Conservation (phyloP, 1,284 basidiomycete species). For the Stereum hirsutum region DNA sequence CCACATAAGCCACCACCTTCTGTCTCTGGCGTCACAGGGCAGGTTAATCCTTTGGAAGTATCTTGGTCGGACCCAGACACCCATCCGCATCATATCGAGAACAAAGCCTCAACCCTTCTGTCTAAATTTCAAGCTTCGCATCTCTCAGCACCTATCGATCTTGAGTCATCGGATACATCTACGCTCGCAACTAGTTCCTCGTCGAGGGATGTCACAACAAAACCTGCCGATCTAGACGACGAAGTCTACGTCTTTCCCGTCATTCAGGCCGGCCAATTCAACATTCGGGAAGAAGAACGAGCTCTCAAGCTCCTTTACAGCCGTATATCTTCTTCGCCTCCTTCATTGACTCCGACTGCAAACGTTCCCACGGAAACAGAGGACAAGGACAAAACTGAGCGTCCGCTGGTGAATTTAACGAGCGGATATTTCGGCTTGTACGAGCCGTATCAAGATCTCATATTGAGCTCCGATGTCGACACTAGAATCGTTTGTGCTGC, state of each 20-base stretch:
- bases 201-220: no score
- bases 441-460: conserved; percentile 68
- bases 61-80: conserved; percentile 47
- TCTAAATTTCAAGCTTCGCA: conserved; percentile 39
- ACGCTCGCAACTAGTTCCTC: no score
- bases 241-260: conserved; percentile 69
- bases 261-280: conserved; percentile 81
- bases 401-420: conserved; percentile 66
- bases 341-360: neutral
- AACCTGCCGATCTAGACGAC: conserved; percentile 13
- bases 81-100: conserved; percentile 55
- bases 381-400: neutral
- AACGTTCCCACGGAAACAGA: neutral
- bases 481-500: conserved; percentile 80
- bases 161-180: conserved; percentile 12
- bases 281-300: conserved; percentile 75
- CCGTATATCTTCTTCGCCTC: conserved; percentile 18
- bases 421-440: conserved; percentile 94
- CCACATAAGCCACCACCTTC: conserved; percentile 12
- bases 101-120: conserved; percentile 37
- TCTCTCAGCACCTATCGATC: conserved; percentile 13
- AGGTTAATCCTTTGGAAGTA: no score
- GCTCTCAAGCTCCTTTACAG: conserved; percentile 52
- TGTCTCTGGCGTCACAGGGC: conserved; percentile 23
- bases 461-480: conserved; percentile 54